Evolutionary conservation across 306 rosid species (phyloP).

Genomic region (Crataegus laevigata): DNA sequence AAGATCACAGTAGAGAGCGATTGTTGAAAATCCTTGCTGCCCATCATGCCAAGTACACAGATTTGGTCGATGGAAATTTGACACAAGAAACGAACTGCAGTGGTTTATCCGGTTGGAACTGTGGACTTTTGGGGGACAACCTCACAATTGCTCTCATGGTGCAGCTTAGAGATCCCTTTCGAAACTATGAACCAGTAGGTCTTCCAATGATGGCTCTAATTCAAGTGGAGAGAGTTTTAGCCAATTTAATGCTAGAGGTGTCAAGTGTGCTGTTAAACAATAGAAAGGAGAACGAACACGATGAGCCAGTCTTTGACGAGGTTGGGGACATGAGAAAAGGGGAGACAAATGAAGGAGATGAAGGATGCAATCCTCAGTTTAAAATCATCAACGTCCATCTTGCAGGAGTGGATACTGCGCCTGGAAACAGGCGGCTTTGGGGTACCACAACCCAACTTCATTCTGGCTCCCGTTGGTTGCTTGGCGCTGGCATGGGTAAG

Average conservation of each 20-base stretch:
- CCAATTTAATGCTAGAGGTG: constrained; percentile 8
- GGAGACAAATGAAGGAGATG: constrained; percentile 10
- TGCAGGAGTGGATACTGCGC: constrained; percentile 40
- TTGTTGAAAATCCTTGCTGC: constrained; percentile 38
- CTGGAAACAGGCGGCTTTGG: constrained; percentile 39
- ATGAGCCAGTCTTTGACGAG: constrained; percentile 6
- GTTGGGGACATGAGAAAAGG: neutral
- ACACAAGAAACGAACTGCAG: constrained; percentile 13
- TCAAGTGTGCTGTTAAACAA: neutral
- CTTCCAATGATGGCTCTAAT: constrained; percentile 57
- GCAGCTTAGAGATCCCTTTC: constrained; percentile 60
- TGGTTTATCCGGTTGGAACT: constrained; percentile 13
- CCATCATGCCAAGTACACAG: constrained; percentile 43
- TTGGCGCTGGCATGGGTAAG: constrained; percentile 47
- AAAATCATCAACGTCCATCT: constrained; percentile 41
- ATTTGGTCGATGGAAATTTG: constrained; percentile 30
- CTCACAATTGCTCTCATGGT: constrained; percentile 42
- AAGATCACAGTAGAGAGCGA: constrained; percentile 27
- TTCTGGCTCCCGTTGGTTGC: constrained; percentile 63
- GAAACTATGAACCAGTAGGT: constrained; percentile 64
- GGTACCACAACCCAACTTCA: constrained; percentile 48
- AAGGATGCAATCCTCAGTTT: constrained; percentile 10
- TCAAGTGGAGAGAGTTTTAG: constrained; percentile 44
- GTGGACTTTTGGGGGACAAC: constrained; percentile 50
- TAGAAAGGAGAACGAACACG: constrained; percentile 3